Percentiles rank a stretch among this genome's conserved stretches.
These are phyloP conservation scores for Rhizophagus clarus DNA, from an alignment of 192 early-diverging fungal species.

Conservation along the genomic window DNA sequence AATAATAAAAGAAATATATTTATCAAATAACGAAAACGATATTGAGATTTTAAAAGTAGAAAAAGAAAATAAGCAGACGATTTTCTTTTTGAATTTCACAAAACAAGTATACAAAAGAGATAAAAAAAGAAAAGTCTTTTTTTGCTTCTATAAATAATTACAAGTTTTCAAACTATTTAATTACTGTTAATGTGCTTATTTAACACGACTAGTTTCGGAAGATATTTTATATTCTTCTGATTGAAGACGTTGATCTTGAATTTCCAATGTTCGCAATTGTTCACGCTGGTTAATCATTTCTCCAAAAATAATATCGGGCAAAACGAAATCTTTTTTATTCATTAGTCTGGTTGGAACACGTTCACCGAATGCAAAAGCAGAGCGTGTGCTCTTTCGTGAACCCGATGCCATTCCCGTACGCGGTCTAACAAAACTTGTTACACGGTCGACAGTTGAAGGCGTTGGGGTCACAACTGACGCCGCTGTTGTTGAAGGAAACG, in stretches of 20 bases:
- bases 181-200: neutral
- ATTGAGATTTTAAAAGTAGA: too few relatives aligned
- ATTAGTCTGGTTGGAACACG: conserved; percentile 36
- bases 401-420: conserved; percentile 38
- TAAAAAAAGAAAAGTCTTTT: neutral
- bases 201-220: neutral
- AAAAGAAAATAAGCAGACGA: too few relatives aligned
- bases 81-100: too few relatives aligned
- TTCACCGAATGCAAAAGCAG: conserved; percentile 48
- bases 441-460: conserved; percentile 31
- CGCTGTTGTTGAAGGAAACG: neutral
- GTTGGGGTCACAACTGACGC: neutral
- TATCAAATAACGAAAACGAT: too few relatives aligned
- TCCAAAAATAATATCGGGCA: conserved; percentile 40
- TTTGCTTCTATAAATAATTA: neutral
- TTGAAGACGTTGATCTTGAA: neutral
- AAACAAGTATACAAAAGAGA: neutral
- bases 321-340: conserved; percentile 37
- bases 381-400: conserved; percentile 42
- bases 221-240: neutral
- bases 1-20: too few relatives aligned
- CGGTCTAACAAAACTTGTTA: conserved; percentile 44
- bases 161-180: neutral
- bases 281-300: conserved; percentile 39
- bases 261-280: neutral